Evolutionary conservation across 2,329 filamentous ascomycete species (phyloP), one percentile per base, ranked within the genome.

Genomic region (Mycosphaerelloides madeirae): DNA sequence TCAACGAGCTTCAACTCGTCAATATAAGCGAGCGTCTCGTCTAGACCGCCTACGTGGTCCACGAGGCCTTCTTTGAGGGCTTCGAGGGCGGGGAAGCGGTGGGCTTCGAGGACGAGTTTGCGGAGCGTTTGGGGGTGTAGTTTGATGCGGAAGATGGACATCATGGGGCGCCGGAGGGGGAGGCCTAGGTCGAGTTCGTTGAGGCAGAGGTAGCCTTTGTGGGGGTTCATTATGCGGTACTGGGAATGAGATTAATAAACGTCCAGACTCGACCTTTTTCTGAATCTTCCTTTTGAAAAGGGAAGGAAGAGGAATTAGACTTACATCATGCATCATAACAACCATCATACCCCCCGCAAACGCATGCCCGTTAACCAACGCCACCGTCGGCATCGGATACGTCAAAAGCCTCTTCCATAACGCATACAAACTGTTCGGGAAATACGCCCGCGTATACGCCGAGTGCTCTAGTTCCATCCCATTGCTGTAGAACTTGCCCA

Each of bases 291-390:
- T n/a, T n/a, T n/a, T n/a, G n/a, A n/a, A n/a, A n/a, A n/a, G n/a
- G n/a, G n/a, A n/a, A n/a, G n/a, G n/a, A n/a, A n/a, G n/a, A n/a
- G n/a, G n/a, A n/a, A n/a, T n/a, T n/a, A n/a, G n/a, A 25, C 44
- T 39, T 16, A 47, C 55, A 41, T 91, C 86, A 67, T 90, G 85
- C 67, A 85, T 80, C 78, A 88, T 86, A 46, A 85, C 79, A 8
- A 85, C 71, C 82, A 93, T 90, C 49, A 90, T 72, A n/a, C 85
- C 87, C 35, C 80, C 87, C 5, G 87, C 87, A 64, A 89, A 93
- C 43, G 83, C 80, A 65, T 94, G 87, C 16, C 87, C 87, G 57
- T 87, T 88, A 43, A 91, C 61, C 7, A 89, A 72, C n/a, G 85
- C 83, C 38, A 93, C 67, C 3, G 86, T 93, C 18, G 87, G 87